Percentiles rank a stretch among this genome's conserved stretches.
phyloP scores from a whole-genome alignment of 495 filamentous ascomycete species.

The Lasiosphaeria hispida region DNA sequence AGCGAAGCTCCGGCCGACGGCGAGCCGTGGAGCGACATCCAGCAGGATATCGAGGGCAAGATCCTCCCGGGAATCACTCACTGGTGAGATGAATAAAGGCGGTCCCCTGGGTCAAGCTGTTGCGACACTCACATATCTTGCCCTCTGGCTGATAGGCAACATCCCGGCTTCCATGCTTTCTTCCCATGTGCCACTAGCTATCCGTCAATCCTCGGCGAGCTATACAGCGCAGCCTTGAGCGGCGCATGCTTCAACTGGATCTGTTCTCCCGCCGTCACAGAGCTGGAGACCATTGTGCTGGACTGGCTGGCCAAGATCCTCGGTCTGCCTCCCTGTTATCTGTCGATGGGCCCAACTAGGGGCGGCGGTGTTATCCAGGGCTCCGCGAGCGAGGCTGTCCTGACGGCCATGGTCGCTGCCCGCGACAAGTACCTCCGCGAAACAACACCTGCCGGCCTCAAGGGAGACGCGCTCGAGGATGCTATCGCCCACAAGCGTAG shows the following conservation, averaged over 20 bases:
- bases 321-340: slow-evolving; percentile 68
- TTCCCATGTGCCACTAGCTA: slow-evolving; percentile 82
- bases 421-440: slow-evolving; percentile 74
- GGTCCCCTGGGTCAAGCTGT: too few species aligned
- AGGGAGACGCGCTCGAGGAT: slow-evolving; percentile 59
- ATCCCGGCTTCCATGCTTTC: slow-evolving; percentile 95
- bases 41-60: slow-evolving; percentile 78
- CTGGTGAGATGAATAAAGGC: slow-evolving; percentile 53
- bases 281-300: slow-evolving; percentile 84
- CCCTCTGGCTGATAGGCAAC: slow-evolving; percentile 47
- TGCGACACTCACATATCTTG: too few species aligned
- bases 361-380: slow-evolving; percentile 96
- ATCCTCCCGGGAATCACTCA: slow-evolving; percentile 95
- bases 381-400: slow-evolving; percentile 84
- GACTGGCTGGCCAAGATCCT: slow-evolving; percentile 85
- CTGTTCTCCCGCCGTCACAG: slow-evolving; percentile 91
- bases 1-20: slow-evolving; percentile 65
- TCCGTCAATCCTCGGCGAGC: slow-evolving; percentile 87
- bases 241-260: slow-evolving; percentile 97
- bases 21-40: slow-evolving; percentile 78
- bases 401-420: slow-evolving; percentile 84
- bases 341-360: slow-evolving; percentile 66
- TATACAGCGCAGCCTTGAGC: slow-evolving; percentile 85
- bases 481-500: slow-evolving; percentile 62
- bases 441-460: slow-evolving; percentile 51